phyloP scores from a whole-genome alignment of 164 flowering plant genomes.

The Magnolia changhungtana region DNA sequence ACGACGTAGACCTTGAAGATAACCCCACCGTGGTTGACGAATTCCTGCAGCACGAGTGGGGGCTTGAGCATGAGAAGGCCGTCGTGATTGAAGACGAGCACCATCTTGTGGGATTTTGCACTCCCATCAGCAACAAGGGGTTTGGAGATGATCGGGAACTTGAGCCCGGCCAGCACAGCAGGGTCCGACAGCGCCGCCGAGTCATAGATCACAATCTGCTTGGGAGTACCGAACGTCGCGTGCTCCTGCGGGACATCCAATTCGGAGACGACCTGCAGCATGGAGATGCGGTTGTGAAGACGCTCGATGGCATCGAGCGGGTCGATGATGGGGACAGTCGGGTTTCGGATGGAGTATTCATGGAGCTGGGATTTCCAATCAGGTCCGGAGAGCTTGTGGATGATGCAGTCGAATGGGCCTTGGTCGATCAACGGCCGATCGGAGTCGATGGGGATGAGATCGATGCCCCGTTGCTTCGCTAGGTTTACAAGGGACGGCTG shows the following conservation, averaged over 20 bases:
- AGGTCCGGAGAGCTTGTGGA: constrained; percentile 36
- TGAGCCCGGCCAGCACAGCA: constrained; percentile 32
- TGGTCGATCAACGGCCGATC: constrained; percentile 29
- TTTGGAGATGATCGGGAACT: constrained; percentile 77
- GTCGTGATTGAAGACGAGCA: constrained; percentile 46
- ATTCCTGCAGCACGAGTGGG: constrained; percentile 73
- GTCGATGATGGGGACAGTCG: constrained; percentile 32
- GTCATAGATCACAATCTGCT: constrained; percentile 58
- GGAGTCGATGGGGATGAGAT: constrained; percentile 32
- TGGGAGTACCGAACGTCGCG: constrained; percentile 70
- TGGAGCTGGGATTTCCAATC: constrained; percentile 33
- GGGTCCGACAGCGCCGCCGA: constrained; percentile 28
- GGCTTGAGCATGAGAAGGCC: constrained; percentile 49
- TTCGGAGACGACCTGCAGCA: constrained; percentile 76
- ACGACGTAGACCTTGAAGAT: constrained; percentile 82
- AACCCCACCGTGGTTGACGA: constrained; percentile 84
- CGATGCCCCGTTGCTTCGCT: constrained; percentile 31
- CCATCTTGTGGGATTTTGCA: constrained; percentile 77
- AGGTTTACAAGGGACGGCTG: constrained; percentile 32
- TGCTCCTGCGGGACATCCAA: constrained; percentile 10
- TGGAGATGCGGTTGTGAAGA: constrained; percentile 64
- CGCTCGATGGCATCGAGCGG: constrained; percentile 30
- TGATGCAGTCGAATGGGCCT: constrained; percentile 41
- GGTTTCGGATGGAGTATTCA: constrained; percentile 19
- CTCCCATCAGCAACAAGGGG: constrained; percentile 82